Evolutionary conservation across 2,329 filamentous ascomycete species (phyloP).

Genomic region (Gaeumannomyces tritici): DNA sequence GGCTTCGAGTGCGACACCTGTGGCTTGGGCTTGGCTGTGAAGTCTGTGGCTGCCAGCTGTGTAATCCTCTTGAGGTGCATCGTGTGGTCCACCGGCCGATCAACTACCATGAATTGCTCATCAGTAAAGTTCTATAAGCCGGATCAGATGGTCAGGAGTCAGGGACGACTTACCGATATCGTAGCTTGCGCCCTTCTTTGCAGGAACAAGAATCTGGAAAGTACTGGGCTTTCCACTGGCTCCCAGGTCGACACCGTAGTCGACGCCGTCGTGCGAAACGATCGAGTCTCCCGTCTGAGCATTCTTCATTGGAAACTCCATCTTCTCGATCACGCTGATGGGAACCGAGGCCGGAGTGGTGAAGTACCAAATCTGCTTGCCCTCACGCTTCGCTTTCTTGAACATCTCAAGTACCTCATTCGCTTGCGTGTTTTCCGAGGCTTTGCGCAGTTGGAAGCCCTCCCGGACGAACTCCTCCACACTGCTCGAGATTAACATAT

Average conservation of each 20-base stretch:
- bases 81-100: constrained; percentile 43
- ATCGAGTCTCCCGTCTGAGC: constrained; percentile 41
- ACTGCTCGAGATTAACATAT: constrained; percentile 13
- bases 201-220: constrained; percentile 53
- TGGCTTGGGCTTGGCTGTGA: constrained; percentile 7
- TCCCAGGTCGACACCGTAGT: constrained; percentile 51
- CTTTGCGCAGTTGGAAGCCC: constrained; percentile 44
- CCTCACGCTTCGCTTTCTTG: constrained; percentile 46
- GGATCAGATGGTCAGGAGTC: constrained; percentile 2
- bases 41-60: constrained; percentile 36
- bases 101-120: constrained; percentile 18
- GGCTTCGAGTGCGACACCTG: constrained; percentile 32
- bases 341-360: constrained; percentile 61
- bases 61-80: constrained; percentile 58
- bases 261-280: constrained; percentile 52
- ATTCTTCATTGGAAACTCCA: constrained; percentile 50
- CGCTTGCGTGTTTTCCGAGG: constrained; percentile 27
- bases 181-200: constrained; percentile 43
- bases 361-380: constrained; percentile 76
- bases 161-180: constrained; percentile 34
- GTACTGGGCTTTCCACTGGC: constrained; percentile 37
- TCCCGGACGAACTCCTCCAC: constrained; percentile 33
- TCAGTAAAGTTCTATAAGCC: constrained; percentile 16
- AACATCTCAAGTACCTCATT: constrained; percentile 44
- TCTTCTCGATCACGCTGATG: constrained; percentile 55